A percentile compares a stretch with the other conserved stretches of the same genome.
These are phyloP conservation scores for Aspergillus baeticus DNA, from an alignment of 495 filamentous ascomycete genomes.

Conservation along the genomic window DNA sequence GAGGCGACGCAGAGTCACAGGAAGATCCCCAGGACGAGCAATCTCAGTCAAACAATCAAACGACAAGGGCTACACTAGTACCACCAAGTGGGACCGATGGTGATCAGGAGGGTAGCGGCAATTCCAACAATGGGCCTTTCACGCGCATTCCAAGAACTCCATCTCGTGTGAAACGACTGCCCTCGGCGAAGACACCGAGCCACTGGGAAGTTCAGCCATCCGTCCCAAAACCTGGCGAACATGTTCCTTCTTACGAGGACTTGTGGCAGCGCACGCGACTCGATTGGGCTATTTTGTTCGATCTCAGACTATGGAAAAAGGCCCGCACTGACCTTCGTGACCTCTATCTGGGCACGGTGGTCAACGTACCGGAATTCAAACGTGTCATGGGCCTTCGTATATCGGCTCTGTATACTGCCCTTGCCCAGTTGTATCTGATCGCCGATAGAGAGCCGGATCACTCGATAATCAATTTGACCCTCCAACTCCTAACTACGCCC, in stretches of 20 bases:
- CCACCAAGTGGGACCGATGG: conserved; percentile 47
- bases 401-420: conserved; percentile 86
- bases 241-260: conserved; percentile 74
- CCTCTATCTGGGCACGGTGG: conserved; percentile 93
- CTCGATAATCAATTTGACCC: conserved; percentile 94
- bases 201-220: conserved; percentile 86
- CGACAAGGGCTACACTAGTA: conserved; percentile 54
- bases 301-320: conserved; percentile 95
- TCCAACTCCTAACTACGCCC: conserved; percentile 95
- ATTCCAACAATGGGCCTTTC: conserved; percentile 18
- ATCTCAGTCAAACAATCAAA: conserved; percentile 55
- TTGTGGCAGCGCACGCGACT: conserved; percentile 83
- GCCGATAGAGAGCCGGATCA: conserved; percentile 96
- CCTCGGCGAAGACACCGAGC: conserved; percentile 52
- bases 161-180: conserved; percentile 31
- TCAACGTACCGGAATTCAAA: conserved; percentile 93
- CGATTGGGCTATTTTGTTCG: conserved; percentile 96
- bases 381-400: conserved; percentile 90
- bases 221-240: conserved; percentile 52
- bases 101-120: neutral
- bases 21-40: conserved; percentile 42
- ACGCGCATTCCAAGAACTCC: conserved; percentile 41
- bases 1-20: conserved; percentile 3
- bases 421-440: conserved; percentile 94
- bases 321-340: conserved; percentile 85